These are phyloP conservation scores for Pseudogymnoascus sp. DNA, from an alignment of 2,329 filamentous ascomycete species.

Conservation along the genomic window DNA sequence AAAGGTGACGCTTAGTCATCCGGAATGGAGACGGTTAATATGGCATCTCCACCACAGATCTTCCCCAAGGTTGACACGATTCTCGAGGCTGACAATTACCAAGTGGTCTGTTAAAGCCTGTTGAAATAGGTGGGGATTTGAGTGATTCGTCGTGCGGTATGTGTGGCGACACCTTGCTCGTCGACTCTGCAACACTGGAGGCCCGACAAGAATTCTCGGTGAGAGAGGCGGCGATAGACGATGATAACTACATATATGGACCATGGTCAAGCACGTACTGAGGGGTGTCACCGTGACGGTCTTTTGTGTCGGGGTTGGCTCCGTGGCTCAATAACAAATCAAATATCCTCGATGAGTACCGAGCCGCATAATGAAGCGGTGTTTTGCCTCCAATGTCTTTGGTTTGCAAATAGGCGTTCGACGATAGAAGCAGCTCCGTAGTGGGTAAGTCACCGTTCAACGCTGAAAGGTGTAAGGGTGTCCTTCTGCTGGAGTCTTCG, in stretches of 20 bases:
- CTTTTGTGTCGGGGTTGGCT: background rate
- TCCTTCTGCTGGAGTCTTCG: background rate
- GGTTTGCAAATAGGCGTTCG: background rate
- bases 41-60: background rate
- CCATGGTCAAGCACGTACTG: conserved; percentile 43
- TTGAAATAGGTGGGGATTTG: conserved; percentile 22
- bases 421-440: background rate
- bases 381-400: background rate
- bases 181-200: background rate
- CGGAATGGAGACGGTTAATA: background rate
- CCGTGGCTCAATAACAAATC: background rate
- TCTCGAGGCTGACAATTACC: background rate
- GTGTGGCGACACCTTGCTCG: background rate
- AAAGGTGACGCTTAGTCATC: background rate
- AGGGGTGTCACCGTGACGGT: conserved; percentile 36
- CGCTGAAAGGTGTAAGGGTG: background rate
- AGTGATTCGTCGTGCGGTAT: background rate
- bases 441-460: background rate
- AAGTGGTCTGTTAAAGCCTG: background rate
- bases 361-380: background rate
- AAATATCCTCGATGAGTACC: background rate
- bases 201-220: background rate
- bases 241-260: background rate
- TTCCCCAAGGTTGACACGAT: background rate
- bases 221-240: background rate